Percentiles rank a stretch among this genome's conserved stretches.
These are phyloP conservation scores for Leccinum incarnatum DNA, from an alignment of 768 basidiomycete species.

Conservation along the genomic window DNA sequence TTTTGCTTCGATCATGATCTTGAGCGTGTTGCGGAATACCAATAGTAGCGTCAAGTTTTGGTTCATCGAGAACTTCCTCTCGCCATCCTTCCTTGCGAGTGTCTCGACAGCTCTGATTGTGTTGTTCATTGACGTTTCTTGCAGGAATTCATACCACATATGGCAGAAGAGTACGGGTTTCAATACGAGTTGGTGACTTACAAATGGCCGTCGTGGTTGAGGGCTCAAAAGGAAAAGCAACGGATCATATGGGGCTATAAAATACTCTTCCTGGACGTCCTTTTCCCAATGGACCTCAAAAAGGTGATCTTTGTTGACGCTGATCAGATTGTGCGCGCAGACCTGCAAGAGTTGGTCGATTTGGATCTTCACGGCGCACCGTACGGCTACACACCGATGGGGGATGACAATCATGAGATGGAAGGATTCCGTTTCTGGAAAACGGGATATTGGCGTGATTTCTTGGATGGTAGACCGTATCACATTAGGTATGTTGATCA, in stretches of 20 bases:
- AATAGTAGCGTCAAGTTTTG: slow-evolving; percentile 97
- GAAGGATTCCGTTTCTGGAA: slow-evolving; percentile 99
- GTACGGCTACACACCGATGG: slow-evolving; percentile 98
- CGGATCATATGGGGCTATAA: slow-evolving; percentile 99
- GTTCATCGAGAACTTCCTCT: slow-evolving; percentile 99
- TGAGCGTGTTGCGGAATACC: slow-evolving; percentile 93
- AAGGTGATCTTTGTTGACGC: slow-evolving; percentile 99
- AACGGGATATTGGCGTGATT: slow-evolving; percentile 92
- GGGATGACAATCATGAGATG: slow-evolving; percentile 90
- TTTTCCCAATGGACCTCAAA: slow-evolving; percentile 98
- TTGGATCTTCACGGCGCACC: slow-evolving; percentile 90
- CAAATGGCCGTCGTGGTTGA: slow-evolving; percentile 98
- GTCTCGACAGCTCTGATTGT: neutral
- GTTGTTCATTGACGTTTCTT: neutral
- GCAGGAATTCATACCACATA: slow-evolving; percentile 92
- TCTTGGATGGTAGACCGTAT: slow-evolving; percentile 79
- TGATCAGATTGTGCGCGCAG: slow-evolving; percentile 95
- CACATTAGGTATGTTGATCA: slow-evolving; percentile 77
- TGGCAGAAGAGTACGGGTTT: slow-evolving; percentile 89
- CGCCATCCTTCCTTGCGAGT: slow-evolving; percentile 89
- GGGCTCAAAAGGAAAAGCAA: slow-evolving; percentile 97
- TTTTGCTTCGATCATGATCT: slow-evolving; percentile 97
- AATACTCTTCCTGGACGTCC: slow-evolving; percentile 96
- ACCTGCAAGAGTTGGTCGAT: slow-evolving; percentile 92
- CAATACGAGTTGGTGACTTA: slow-evolving; percentile 97